Conservation (phyloP, 140 eudicot genomes). For the Senecio squalidus region DNA sequence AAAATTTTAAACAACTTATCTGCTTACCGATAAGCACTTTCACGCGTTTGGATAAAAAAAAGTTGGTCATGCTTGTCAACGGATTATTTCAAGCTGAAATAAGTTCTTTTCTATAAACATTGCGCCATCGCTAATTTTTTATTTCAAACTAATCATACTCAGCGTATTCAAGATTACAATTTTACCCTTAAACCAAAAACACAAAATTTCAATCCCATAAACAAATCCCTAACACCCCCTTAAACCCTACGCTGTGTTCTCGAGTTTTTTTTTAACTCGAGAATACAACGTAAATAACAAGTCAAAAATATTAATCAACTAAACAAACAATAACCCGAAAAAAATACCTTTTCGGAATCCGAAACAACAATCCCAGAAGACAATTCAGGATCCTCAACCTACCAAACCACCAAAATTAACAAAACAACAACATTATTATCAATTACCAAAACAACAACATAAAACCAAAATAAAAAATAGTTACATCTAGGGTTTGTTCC, state of each 20-base stretch:
- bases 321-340: background rate
- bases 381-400: conserved; percentile 47
- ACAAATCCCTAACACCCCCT: background rate
- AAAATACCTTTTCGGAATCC: conserved; percentile 54
- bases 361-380: conserved; percentile 40
- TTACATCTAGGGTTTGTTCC: conserved; percentile 47
- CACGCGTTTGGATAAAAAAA: too few relatives aligned
- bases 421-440: background rate
- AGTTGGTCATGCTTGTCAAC: too few relatives aligned
- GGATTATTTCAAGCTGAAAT: too few relatives aligned
- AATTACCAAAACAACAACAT: background rate
- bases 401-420: background rate
- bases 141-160: too few relatives aligned
- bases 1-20: too few relatives aligned
- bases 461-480: background rate
- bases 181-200: too few relatives aligned
- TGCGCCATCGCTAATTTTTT: too few relatives aligned
- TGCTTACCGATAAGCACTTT: too few relatives aligned
- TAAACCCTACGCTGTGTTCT: background rate
- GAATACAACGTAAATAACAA: too few relatives aligned
- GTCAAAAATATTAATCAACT: background rate
- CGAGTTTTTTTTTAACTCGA: too few relatives aligned
- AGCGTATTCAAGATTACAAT: too few relatives aligned
- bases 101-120: too few relatives aligned
- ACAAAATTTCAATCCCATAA: background rate